Evolutionary conservation across 2,329 filamentous ascomycete genomes (phyloP).

Genomic region (Stemphylium lycopersici): DNA sequence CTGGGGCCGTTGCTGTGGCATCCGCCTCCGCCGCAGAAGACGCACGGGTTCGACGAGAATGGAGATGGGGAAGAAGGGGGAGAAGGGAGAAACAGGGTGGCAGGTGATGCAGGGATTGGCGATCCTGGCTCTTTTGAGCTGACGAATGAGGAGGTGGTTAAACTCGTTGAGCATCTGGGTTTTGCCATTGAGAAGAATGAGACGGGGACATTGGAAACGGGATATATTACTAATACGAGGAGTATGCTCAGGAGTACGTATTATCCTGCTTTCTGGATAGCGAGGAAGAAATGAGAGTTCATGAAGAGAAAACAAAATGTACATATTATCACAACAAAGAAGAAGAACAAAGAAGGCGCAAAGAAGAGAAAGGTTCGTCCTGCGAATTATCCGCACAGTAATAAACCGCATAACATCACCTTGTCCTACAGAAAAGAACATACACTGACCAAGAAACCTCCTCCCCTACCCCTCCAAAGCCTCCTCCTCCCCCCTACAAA

Average conservation of each 20-base stretch:
- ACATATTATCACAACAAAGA: neutral
- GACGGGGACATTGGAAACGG: constrained; percentile 64
- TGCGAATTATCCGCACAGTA: too few relatives aligned
- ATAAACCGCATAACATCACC: too few relatives aligned
- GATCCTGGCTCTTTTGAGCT: constrained; percentile 92
- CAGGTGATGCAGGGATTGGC: constrained; percentile 67
- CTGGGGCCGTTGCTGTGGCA: constrained; percentile 94
- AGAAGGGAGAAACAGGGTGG: constrained; percentile 13
- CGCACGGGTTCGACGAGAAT: neutral
- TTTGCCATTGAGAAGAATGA: constrained; percentile 74
- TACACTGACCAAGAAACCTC: neutral
- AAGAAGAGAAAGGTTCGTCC: too few relatives aligned
- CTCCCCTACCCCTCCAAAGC: constrained; percentile 19
- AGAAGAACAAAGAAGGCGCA: neutral
- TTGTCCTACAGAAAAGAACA: neutral
- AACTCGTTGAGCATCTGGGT: constrained; percentile 74
- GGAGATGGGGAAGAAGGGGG: constrained; percentile 9
- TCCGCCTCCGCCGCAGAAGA: constrained; percentile 77
- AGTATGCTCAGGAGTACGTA: constrained; percentile 91
- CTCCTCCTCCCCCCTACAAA: constrained; percentile 22
- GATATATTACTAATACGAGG: constrained; percentile 83
- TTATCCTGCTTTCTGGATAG: constrained; percentile 82
- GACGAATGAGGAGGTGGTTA: constrained; percentile 84
- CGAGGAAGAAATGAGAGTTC: constrained; percentile 63
- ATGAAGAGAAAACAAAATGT: neutral